Evolutionary conservation across 1,139 yeast genomes (phyloP), one percentile per base, ranked within the genome.

Genomic region (Kodamaea plutei): DNA sequence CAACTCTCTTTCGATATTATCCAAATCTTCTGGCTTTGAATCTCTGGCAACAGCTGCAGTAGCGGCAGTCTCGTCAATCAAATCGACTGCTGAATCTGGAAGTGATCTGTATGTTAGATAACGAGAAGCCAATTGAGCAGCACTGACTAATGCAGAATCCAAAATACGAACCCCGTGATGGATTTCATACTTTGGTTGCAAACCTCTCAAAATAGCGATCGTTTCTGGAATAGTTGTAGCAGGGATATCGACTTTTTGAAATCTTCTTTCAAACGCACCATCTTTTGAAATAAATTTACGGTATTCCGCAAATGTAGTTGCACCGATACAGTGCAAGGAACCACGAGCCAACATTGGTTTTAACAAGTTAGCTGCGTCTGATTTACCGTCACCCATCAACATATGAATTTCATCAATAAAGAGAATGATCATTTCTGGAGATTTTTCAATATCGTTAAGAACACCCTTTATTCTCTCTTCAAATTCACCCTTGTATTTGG

Each of bases 261-360:
- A 91, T 57, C 99, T 79, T 73, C 99, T 84, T 60, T 91, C 99
- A 57, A 91, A 89, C 1, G 99, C 98, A 56, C 96, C 98, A 61
- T 91, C 99, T 58, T 91, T 91, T 51, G 93, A 87, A 40, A 91
- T 82, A 52, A 81, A 79, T 55, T 89, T 82, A 55, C 97, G 76
- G 68, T 91, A 91, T 62, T 91, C 99, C 36, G 83, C 82, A 49
- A 87, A 82, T 4, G 98, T 93, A 13, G 98, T 91, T 25, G 98
- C 98, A 64, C 99, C 99, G 54, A 89, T 89, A 62, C 96, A 94
- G 61, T 91, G 96, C 52, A 91, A 77, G 32, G 83, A 74, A 43
- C 98, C 98, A 62, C 98, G 81, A 4, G 98, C 96, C 47, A 91
- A 76, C 75, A 94, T 93, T 28, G 99, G 98, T 64, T 91, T 91